Evolutionary conservation across 768 basidiomycete species (phyloP), one percentile per base, ranked within the genome.

Genomic region (Suillus placidus): DNA sequence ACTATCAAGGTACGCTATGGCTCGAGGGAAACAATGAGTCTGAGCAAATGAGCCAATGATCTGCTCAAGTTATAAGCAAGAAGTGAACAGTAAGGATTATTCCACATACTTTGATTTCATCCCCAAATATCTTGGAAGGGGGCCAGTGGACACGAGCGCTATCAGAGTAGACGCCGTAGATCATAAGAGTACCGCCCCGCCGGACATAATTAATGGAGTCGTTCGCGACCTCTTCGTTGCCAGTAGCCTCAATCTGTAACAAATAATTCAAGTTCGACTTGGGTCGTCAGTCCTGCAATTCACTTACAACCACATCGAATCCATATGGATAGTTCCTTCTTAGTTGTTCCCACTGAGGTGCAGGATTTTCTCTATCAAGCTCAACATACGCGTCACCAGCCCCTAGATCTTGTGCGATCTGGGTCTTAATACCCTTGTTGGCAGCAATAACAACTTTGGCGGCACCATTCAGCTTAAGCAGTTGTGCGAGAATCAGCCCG

Each of bases 31-130:
- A 73, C 86, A 87, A 74, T 80, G 80, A n/a, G 81, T 80, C 69
- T 87, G 86, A 26, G 85, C 81, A 77, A 85, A 86, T 12, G 85
- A 85, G 18, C 85, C 84, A 67, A 86, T 83, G 71, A 86, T 85
- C 81, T 83, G 60, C 12, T 18, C 51, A 14, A 45, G 35, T 40
- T 47, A 18, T 51, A 16, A 61, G 34, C 14, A 34, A 60, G 32
- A 20, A n/a, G 12, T 40, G 20, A 6, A 26, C n/a, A 14, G 20
- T 38, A 30, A 40, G 10, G 2, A 40, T 38, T 40, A 35, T 42
- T 18, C 40, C 12, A 65, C 60, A n/a, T 4, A 82, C 80, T 69
- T 73, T 74, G 71, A 86, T 85, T 73, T 87, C 85, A 67, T 87
- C 82, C 20, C 78, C 77, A 69, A 86, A 87, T 67, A 87, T 87